A percentile compares a stretch with the other conserved stretches of the same genome.
Evolutionary conservation across 305 asterid species (phyloP).

Genomic region (Solanum hybrid): DNA sequence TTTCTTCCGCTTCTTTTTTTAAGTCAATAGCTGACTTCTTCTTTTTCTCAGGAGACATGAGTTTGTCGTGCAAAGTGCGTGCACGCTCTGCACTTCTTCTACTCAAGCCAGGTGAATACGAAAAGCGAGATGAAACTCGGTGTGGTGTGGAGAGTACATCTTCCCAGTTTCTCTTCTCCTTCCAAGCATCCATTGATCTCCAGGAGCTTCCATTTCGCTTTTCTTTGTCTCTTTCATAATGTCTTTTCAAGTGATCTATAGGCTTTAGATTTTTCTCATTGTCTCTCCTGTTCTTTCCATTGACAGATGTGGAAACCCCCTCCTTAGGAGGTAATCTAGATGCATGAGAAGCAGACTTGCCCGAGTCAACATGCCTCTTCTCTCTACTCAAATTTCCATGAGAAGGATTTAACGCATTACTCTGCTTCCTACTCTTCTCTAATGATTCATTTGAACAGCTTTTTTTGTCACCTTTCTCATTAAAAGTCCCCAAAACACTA

Average conservation of each 20-base stretch:
- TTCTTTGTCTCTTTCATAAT: conserved; percentile 65
- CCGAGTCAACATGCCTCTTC: conserved; percentile 36
- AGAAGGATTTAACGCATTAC: conserved; percentile 32
- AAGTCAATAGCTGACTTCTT: conserved; percentile 82
- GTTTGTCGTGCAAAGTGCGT: conserved; percentile 86
- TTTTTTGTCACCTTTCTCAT: conserved; percentile 25
- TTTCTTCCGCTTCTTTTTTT: conserved; percentile 92
- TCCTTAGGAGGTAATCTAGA: conserved; percentile 46
- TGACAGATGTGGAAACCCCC: conserved; percentile 22
- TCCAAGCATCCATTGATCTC: conserved; percentile 97
- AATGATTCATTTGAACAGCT: conserved; percentile 24
- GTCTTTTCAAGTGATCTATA: conserved; percentile 46
- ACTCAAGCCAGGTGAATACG: conserved; percentile 82
- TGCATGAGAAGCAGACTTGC: conserved; percentile 36
- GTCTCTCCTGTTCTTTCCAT: conserved; percentile 51
- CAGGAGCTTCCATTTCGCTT: conserved; percentile 53
- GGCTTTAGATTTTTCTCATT: conserved; percentile 49
- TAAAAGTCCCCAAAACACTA: conserved; percentile 24
- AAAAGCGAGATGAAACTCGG: conserved; percentile 81
- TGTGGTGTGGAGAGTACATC: conserved; percentile 81
- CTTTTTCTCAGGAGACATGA: conserved; percentile 97
- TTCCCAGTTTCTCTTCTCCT: conserved; percentile 98
- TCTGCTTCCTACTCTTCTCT: conserved; percentile 27
- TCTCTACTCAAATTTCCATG: conserved; percentile 40
- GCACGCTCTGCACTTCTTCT: conserved; percentile 84